These are phyloP conservation scores for Geotrichum reessii DNA, from an alignment of 1,139 yeast species.

Conservation along the genomic window DNA sequence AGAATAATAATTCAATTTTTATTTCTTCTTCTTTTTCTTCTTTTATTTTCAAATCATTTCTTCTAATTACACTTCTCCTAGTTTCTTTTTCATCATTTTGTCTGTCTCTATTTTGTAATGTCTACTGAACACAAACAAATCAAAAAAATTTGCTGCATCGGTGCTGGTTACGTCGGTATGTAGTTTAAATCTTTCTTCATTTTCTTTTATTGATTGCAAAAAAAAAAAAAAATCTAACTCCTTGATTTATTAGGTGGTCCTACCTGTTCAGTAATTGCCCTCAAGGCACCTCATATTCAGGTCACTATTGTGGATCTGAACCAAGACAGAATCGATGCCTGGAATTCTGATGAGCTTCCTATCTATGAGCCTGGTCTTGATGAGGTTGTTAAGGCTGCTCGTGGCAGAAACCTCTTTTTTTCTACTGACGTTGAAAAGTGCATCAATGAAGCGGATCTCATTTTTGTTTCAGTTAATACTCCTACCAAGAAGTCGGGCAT, in stretches of 20 bases:
- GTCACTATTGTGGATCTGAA: constrained; percentile 31
- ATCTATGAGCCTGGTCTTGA: constrained; percentile 32
- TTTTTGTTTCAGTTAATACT: constrained; percentile 32
- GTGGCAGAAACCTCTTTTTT: constrained; percentile 30
- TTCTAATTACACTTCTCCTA: neutral
- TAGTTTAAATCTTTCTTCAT: no score
- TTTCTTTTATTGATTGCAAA: no score
- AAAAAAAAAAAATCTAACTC: no score
- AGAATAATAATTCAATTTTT: neutral
- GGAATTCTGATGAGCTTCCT: constrained; percentile 30
- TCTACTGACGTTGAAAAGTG: constrained; percentile 30
- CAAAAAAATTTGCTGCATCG: constrained; percentile 28
- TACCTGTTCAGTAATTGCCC: constrained; percentile 29
- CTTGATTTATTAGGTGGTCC: constrained; percentile 24
- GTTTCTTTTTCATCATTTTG: neutral
- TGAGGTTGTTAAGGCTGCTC: constrained; percentile 28
- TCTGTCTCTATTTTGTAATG: neutral
- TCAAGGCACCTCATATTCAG: constrained; percentile 26
- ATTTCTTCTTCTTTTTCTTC: neutral
- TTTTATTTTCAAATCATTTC: no score
- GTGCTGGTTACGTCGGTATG: constrained; percentile 32
- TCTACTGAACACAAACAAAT: constrained; percentile 9
- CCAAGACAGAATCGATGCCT: constrained; percentile 30
- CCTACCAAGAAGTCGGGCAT: constrained; percentile 31
- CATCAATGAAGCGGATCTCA: constrained; percentile 30